Base-by-base conservation (phyloP, 306 rosid species). In the Corylus avellana region DNA sequence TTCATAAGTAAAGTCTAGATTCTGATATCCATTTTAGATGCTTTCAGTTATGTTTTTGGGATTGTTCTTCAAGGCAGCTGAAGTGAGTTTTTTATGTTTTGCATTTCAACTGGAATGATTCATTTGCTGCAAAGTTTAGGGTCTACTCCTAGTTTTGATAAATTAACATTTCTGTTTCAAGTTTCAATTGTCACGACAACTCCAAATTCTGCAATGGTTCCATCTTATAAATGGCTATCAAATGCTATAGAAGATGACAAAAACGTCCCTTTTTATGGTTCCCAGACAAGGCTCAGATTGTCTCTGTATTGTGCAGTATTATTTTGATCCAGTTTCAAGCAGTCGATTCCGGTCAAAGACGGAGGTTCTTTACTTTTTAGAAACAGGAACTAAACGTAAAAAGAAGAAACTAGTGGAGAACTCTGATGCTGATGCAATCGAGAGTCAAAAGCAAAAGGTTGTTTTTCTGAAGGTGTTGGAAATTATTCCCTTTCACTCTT, bases 261-360 rank as follows among this genome's bases (percentile, higher is more conserved):
- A 59, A 58, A 11, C 29, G n/a, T 59, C 37, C 70, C 48, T 3
- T 64, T 42, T 64, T 37, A 64, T 35, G n/a, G 70, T 16, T 16
- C 22, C 58, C 51, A 47, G 12, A 49, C 20, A 72, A 29, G 68
- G 12, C 39, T 76, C 74, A 42, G 69, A 69, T 27, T 70, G 54
- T 70, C 16, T 69, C 20, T 83, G 47, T 83, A 17, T 56, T 44
- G 25, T 85, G 87, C 90, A 89, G 92, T 89, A 89, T 84, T 89
- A 86, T 83, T 22, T 75, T 32, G 83, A 89, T 72, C 90, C 90
- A 63, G 74, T 27, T 16, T 86, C 92, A 22, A 74, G 84, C 56
- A 81, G 79, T 57, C 83, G 84, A 67, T 89, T 89, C 82, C 87
- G 92, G 55, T 89, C 92, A 25, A 89, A 78, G 87, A 83, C 76